A percentile compares a stretch with the other conserved stretches of the same genome.
These are phyloP conservation scores for Ramaria sp. DNA, from an alignment of 768 basidiomycete species.

Conservation along the genomic window DNA sequence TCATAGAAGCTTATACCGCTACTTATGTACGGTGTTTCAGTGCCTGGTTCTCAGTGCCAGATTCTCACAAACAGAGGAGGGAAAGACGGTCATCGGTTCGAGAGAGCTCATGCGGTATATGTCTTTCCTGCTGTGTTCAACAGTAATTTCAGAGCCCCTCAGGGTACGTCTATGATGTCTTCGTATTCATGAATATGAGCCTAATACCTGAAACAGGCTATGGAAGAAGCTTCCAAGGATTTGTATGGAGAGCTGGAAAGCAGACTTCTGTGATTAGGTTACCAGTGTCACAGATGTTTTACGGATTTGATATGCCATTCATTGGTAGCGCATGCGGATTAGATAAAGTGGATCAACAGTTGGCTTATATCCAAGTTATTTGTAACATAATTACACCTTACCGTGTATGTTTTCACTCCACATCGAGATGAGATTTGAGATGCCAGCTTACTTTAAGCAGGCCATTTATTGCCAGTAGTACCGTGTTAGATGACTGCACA, in stretches of 20 bases:
- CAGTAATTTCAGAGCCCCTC: slow-evolving; percentile 6
- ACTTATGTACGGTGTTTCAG: slow-evolving; percentile 13
- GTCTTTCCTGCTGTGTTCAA: slow-evolving; percentile 12
- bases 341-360: no score
- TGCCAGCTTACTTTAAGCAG: no score
- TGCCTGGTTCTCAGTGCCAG: slow-evolving; percentile 13
- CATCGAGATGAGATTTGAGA: no score
- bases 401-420: no score
- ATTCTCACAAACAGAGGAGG: slow-evolving; percentile 14
- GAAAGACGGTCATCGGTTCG: slow-evolving; percentile 10
- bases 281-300: background rate
- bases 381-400: no score
- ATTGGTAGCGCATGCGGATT: no score
- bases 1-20: background rate
- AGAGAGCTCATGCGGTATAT: slow-evolving; percentile 15
- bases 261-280: slow-evolving; percentile 8
- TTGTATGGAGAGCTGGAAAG: slow-evolving; percentile 17
- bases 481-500: no score
- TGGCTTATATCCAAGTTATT: no score
- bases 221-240: slow-evolving; percentile 15
- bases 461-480: no score
- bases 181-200: background rate
- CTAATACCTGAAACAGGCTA: background rate
- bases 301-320: no score
- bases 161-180: background rate